Evolutionary conservation across 305 asterid genomes (phyloP).

Genomic region (Ilex paraguariensis): DNA sequence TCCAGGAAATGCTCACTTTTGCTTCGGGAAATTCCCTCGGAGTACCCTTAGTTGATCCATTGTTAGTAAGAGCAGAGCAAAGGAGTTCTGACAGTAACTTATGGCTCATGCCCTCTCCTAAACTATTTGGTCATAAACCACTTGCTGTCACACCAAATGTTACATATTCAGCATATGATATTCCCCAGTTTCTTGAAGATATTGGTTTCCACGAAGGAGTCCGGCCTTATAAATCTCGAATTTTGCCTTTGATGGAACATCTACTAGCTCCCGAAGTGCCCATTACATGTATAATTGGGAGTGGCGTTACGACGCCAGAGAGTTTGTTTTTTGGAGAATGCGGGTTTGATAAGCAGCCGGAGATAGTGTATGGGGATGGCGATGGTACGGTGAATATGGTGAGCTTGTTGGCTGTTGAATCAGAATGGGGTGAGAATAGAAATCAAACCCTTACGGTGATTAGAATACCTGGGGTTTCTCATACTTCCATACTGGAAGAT

Average conservation of each 20-base stretch:
- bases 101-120: conserved; percentile 74
- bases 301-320: conserved; percentile 58
- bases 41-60: conserved; percentile 64
- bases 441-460: conserved; percentile 45
- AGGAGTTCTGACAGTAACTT: conserved; percentile 65
- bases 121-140: conserved; percentile 30
- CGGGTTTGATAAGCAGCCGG: conserved; percentile 58
- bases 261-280: conserved; percentile 37
- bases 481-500: conserved; percentile 43
- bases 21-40: conserved; percentile 71
- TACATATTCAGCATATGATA: conserved; percentile 37
- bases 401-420: conserved; percentile 58
- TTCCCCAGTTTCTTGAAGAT: conserved; percentile 47
- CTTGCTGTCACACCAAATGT: conserved; percentile 34
- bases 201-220: conserved; percentile 61
- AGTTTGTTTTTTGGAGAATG: conserved; percentile 39
- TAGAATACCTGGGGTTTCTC: conserved; percentile 63
- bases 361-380: conserved; percentile 72
- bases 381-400: conserved; percentile 84
- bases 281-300: conserved; percentile 62
- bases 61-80: conserved; percentile 63
- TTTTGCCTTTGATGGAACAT: conserved; percentile 50
- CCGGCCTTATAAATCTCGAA: conserved; percentile 45
- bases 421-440: conserved; percentile 29
- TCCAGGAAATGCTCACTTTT: conserved; percentile 58